These are phyloP conservation scores for Alternaria conjuncta DNA, from an alignment of 2,329 filamentous ascomycete species.

Conservation along the genomic window DNA sequence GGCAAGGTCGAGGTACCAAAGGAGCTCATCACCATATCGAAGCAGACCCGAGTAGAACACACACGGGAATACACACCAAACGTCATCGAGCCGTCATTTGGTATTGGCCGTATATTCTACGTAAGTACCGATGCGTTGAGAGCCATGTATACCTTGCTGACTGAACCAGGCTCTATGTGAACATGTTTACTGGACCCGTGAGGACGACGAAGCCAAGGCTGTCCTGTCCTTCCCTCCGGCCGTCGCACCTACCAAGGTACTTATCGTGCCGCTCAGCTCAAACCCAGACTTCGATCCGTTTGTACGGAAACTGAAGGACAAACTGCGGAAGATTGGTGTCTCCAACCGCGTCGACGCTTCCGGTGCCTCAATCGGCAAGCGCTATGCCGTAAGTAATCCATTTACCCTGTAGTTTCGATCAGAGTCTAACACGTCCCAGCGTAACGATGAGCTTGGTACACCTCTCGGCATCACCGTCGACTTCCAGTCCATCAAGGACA, in stretches of 20 bases:
- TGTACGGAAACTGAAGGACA: conserved; percentile 73
- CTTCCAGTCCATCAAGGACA: conserved; percentile 91
- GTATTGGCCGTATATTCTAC: conserved; percentile 95
- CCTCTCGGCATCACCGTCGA: conserved; percentile 93
- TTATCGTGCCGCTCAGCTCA: conserved; percentile 86
- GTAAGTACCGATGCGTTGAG: conserved; percentile 19
- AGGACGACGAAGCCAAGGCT: conserved; percentile 81
- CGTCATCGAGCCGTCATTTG: conserved; percentile 96
- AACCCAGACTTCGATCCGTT: conserved; percentile 83
- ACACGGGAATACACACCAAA: conserved; percentile 92
- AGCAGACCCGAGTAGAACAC: conserved; percentile 81
- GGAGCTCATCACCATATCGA: conserved; percentile 84
- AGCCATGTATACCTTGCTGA: conserved; percentile 9
- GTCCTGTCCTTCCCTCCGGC: conserved; percentile 76
- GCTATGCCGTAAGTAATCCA: conserved; percentile 61
- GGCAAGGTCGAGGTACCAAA: conserved; percentile 81
- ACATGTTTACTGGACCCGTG: conserved; percentile 93
- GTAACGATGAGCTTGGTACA: conserved; percentile 95
- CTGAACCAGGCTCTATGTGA: conserved; percentile 83
- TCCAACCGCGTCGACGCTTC: conserved; percentile 90
- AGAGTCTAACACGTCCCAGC: conserved; percentile 45
- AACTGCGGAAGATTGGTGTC: conserved; percentile 76
- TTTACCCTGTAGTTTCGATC: not conserved
- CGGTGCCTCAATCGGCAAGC: conserved; percentile 90
- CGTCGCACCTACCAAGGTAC: conserved; percentile 92